Percentiles rank a stretch among this genome's conserved stretches.
Evolutionary conservation across 768 basidiomycete species (phyloP).

Genomic region (Tricholoma terreum): DNA sequence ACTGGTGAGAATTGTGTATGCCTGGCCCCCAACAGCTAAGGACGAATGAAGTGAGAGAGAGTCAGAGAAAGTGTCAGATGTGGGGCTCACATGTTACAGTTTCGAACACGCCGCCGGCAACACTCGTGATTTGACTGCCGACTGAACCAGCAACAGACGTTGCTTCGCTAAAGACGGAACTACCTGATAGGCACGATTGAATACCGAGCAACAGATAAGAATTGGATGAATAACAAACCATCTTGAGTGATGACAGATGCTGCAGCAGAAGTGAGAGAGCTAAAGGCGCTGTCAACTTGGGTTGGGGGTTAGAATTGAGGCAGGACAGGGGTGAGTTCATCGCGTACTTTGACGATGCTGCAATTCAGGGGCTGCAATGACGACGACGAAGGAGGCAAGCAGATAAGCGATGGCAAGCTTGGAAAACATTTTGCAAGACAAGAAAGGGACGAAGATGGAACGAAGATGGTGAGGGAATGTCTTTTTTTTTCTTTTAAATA

Average conservation of each 20-base stretch:
- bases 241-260: constrained; percentile 26
- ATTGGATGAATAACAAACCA: constrained; percentile 19
- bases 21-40: constrained; percentile 52
- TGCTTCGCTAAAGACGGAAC: constrained; percentile 35
- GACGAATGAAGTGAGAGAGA: constrained; percentile 16
- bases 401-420: constrained; percentile 34
- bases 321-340: background rate
- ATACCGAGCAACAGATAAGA: background rate
- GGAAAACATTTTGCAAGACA: constrained; percentile 48
- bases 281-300: constrained; percentile 36
- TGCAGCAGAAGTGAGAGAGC: constrained; percentile 36
- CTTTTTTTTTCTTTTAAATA: background rate
- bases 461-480: constrained; percentile 13
- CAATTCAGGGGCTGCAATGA: constrained; percentile 34
- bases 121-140: constrained; percentile 28
- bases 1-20: constrained; percentile 54
- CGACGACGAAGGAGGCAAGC: constrained; percentile 31
- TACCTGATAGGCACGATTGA: constrained; percentile 21
- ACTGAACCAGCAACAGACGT: constrained; percentile 22
- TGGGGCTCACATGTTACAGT: constrained; percentile 40
- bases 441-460: too few species aligned
- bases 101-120: constrained; percentile 31
- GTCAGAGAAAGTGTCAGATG: constrained; percentile 9
- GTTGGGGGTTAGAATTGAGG: constrained; percentile 10
- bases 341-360: constrained; percentile 44